Evolutionary conservation across 148 eudicot species (phyloP).

Genomic region (Rhododendron williamsianum): DNA sequence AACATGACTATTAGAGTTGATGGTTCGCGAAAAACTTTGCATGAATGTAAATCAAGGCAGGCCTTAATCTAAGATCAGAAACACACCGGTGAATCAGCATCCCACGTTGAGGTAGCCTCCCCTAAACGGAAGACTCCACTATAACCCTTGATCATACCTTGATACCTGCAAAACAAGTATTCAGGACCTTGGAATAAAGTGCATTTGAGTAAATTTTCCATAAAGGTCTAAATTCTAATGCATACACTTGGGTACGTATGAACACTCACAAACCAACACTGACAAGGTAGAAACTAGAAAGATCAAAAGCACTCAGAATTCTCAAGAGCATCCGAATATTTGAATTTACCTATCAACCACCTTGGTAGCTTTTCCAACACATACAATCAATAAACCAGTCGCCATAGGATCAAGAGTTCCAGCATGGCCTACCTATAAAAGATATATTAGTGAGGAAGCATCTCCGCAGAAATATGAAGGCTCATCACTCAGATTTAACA

Average conservation of each 20-base stretch:
- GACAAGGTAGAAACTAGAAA: neutral
- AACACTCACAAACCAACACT: neutral
- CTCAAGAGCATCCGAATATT: neutral
- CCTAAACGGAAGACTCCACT: slow-evolving; percentile 93
- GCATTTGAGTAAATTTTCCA: neutral
- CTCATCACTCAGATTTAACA: neutral
- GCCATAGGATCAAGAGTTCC: slow-evolving; percentile 99
- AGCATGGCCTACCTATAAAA: slow-evolving; percentile 92
- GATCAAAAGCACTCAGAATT: neutral
- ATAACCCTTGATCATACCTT: slow-evolving; percentile 95
- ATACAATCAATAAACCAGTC: slow-evolving; percentile 90
- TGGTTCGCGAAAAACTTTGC: neutral
- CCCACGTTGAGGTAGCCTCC: slow-evolving; percentile 99
- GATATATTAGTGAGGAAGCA: slow-evolving; percentile 6
- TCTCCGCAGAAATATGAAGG: neutral
- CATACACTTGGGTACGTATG: neutral
- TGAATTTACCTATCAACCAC: slow-evolving; percentile 65
- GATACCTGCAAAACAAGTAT: slow-evolving; percentile 56
- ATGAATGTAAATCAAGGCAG: neutral
- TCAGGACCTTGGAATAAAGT: neutral
- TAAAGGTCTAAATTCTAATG: neutral
- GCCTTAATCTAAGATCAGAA: neutral
- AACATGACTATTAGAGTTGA: neutral
- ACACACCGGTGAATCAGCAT: slow-evolving; percentile 97
- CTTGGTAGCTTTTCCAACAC: slow-evolving; percentile 96